These are phyloP conservation scores for Calocera viscosa DNA, from an alignment of 768 basidiomycete genomes.

Conservation along the genomic window DNA sequence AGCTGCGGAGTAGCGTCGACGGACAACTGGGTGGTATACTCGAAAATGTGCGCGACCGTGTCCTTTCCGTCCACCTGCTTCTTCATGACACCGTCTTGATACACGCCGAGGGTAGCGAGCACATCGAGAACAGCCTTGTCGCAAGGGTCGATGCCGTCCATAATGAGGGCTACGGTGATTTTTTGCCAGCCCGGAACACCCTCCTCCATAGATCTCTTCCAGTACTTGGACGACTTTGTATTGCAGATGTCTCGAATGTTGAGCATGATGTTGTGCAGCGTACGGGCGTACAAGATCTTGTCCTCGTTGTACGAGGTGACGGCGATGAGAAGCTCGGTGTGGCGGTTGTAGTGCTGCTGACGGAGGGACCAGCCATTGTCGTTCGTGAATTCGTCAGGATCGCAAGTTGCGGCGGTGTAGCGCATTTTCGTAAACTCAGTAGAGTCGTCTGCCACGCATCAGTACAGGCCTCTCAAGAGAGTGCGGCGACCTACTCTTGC, in stretches of 20 bases:
- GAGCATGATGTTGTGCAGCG: conserved; percentile 90
- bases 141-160: conserved; percentile 89
- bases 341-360: conserved; percentile 69
- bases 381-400: conserved; percentile 77
- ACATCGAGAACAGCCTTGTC: conserved; percentile 79
- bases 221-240: conserved; percentile 87
- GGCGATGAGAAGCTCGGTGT: conserved; percentile 87
- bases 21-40: conserved; percentile 96
- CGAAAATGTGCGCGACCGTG: conserved; percentile 88
- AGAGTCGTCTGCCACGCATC: conserved; percentile 34
- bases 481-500: conserved; percentile 23
- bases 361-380: conserved; percentile 76
- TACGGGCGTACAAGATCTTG: conserved; percentile 33
- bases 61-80: conserved; percentile 64
- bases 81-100: conserved; percentile 93
- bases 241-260: conserved; percentile 96
- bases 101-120: conserved; percentile 79
- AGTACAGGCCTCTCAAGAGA: not conserved
- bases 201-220: conserved; percentile 71
- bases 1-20: conserved; percentile 83
- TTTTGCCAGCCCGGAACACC: conserved; percentile 81
- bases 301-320: conserved; percentile 91
- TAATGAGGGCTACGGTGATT: conserved; percentile 68
- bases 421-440: conserved; percentile 97
- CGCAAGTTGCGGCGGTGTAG: conserved; percentile 82